Conservation (phyloP, 768 basidiomycete species). For the Chlorophyllum brunneum region DNA sequence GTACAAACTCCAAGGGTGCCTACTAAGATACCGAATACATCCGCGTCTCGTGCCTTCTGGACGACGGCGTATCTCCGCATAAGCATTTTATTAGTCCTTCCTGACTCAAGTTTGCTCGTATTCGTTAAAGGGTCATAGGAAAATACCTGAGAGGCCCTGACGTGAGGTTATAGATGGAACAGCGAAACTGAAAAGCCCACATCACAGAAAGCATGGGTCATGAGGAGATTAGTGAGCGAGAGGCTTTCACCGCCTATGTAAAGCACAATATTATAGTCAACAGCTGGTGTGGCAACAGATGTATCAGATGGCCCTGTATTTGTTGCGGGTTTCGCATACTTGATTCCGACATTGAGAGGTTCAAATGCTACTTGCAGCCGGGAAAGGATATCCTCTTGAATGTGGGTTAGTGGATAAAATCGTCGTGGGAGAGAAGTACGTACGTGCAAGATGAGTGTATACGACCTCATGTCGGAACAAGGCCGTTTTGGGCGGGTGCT, state of each 20-base stretch:
- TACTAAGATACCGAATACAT: slow-evolving; percentile 93
- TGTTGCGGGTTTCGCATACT: slow-evolving; percentile 33
- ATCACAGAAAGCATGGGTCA: slow-evolving; percentile 67
- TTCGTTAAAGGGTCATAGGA: slow-evolving; percentile 64
- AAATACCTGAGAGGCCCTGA: slow-evolving; percentile 54
- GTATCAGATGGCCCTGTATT: slow-evolving; percentile 11
- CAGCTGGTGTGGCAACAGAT: not conserved
- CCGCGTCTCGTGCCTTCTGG: slow-evolving; percentile 86
- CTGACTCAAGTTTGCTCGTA: slow-evolving; percentile 52
- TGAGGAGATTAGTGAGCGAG: slow-evolving; percentile 77
- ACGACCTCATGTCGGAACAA: slow-evolving; percentile 75
- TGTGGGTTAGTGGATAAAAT: not conserved
- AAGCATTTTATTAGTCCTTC: slow-evolving; percentile 72
- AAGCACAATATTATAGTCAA: slow-evolving; percentile 28
- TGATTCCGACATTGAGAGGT: slow-evolving; percentile 22
- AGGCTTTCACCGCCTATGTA: slow-evolving; percentile 80
- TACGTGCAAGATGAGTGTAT: slow-evolving; percentile 68
- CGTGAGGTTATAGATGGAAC: not conserved
- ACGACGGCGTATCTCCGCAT: slow-evolving; percentile 88
- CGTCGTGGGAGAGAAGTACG: slow-evolving; percentile 2
- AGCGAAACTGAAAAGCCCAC: slow-evolving; percentile 35
- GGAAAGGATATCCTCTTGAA: slow-evolving; percentile 29
- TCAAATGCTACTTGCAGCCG: slow-evolving; percentile 25
- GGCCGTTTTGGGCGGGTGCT: slow-evolving; percentile 22
- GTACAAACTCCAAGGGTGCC: slow-evolving; percentile 88